Evolutionary conservation across 345 rosid genomes (phyloP).

Genomic region (Ceriops zippeliana): DNA sequence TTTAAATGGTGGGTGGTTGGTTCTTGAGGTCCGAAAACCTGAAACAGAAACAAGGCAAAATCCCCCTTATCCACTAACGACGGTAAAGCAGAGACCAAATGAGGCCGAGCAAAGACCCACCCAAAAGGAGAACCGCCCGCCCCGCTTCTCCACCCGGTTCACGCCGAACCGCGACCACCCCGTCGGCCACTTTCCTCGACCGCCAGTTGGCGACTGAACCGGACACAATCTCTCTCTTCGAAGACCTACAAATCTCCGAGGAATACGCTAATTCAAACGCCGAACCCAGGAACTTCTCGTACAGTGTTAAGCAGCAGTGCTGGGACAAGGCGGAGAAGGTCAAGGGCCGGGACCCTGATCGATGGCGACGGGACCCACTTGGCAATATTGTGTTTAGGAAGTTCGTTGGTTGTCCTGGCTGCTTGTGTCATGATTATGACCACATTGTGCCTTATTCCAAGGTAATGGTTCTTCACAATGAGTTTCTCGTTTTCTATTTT

Average conservation of each 20-base stretch:
- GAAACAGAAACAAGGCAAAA: too few species aligned
- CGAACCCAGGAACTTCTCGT: conserved; percentile 80
- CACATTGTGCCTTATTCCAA: conserved; percentile 92
- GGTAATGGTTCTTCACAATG: conserved; percentile 33
- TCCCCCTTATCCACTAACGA: too few species aligned
- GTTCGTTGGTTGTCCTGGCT: conserved; percentile 93
- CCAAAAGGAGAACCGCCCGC: conserved; percentile 24
- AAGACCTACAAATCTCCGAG: conserved; percentile 35
- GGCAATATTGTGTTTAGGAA: conserved; percentile 85
- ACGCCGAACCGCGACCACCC: conserved; percentile 30
- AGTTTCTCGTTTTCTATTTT: neutral
- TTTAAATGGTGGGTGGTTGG: too few species aligned
- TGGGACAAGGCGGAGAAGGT: conserved; percentile 94
- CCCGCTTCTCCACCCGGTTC: conserved; percentile 25
- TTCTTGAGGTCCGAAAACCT: too few species aligned
- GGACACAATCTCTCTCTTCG: conserved; percentile 32
- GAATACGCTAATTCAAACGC: conserved; percentile 36
- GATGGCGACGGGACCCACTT: conserved; percentile 80
- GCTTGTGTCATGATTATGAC: conserved; percentile 95
- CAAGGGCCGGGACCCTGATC: conserved; percentile 74
- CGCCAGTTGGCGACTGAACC: conserved; percentile 33
- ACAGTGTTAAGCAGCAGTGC: conserved; percentile 88
- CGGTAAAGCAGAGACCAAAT: conserved; percentile 12
- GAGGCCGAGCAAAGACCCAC: conserved; percentile 37
- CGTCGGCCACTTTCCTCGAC: conserved; percentile 52